A percentile compares a stretch with the other conserved stretches of the same genome.
Conservation (phyloP, 352 stramenopile genomes). For the Phytophthora sansomeana region DNA sequence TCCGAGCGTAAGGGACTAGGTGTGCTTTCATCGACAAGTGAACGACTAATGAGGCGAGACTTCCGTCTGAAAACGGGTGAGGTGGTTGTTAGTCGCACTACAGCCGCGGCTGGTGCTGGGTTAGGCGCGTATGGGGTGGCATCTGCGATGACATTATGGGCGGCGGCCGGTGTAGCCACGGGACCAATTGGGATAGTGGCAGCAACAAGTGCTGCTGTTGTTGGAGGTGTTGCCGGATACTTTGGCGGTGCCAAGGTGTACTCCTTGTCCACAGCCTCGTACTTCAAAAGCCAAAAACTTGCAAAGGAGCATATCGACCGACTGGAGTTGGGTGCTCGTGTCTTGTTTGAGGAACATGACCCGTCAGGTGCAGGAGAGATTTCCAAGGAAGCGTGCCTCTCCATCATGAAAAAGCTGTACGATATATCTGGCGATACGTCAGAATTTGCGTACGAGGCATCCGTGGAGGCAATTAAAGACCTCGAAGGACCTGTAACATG, state of each 20-base stretch:
- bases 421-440: slow-evolving; percentile 71
- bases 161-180: slow-evolving; percentile 69
- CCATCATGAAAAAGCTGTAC: slow-evolving; percentile 80
- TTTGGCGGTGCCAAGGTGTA: slow-evolving; percentile 83
- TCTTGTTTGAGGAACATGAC: slow-evolving; percentile 90
- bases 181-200: slow-evolving; percentile 80
- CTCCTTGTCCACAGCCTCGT: slow-evolving; percentile 67
- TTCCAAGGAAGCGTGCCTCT: slow-evolving; percentile 72
- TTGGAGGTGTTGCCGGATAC: slow-evolving; percentile 81
- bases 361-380: slow-evolving; percentile 62
- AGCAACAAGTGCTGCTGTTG: slow-evolving; percentile 75
- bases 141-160: slow-evolving; percentile 80
- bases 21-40: slow-evolving; percentile 72
- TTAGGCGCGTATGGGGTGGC: slow-evolving; percentile 77
- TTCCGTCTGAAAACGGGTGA: slow-evolving; percentile 82
- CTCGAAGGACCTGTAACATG: slow-evolving; percentile 78
- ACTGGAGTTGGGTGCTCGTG: slow-evolving; percentile 75
- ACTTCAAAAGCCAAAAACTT: slow-evolving; percentile 78
- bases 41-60: slow-evolving; percentile 78
- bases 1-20: slow-evolving; percentile 67
- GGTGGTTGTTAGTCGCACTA: slow-evolving; percentile 75
- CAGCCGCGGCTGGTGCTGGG: slow-evolving; percentile 74
- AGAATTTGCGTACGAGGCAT: slow-evolving; percentile 66
- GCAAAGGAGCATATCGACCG: slow-evolving; percentile 86
- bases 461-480: slow-evolving; percentile 65